These are phyloP conservation scores for Trichoderma sp. DNA, from an alignment of 2,329 filamentous ascomycete genomes.

Conservation along the genomic window DNA sequence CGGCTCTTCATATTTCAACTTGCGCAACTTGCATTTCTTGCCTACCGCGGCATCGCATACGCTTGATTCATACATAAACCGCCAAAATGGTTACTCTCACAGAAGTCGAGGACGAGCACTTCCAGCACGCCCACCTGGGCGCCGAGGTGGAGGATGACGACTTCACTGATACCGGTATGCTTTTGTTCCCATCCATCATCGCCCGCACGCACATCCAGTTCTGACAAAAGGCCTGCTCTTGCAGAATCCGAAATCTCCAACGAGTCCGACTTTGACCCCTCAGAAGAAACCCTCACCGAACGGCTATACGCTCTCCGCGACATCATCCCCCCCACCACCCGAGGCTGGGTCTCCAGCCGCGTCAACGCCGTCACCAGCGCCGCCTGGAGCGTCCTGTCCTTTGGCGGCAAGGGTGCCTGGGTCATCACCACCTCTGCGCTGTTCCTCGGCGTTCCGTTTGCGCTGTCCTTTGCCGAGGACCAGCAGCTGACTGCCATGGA, in stretches of 20 bases:
- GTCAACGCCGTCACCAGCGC: conserved; percentile 54
- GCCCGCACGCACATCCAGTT: not conserved
- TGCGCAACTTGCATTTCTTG: conserved; percentile 6
- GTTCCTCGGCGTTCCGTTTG: conserved; percentile 89
- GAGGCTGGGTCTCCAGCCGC: conserved; percentile 66
- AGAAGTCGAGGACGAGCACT: conserved; percentile 96
- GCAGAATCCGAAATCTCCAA: conserved; percentile 82
- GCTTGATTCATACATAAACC: conserved; percentile 25
- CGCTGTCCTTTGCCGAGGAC: conserved; percentile 90
- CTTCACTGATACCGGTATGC: conserved; percentile 87
- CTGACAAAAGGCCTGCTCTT: not conserved
- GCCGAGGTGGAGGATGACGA: conserved; percentile 85
- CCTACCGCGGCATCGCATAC: not conserved
- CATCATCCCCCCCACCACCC: conserved; percentile 72
- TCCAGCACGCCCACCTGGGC: conserved; percentile 68
- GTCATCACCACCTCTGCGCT: conserved; percentile 87
- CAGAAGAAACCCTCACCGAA: conserved; percentile 62
- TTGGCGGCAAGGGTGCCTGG: conserved; percentile 87
- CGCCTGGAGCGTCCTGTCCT: conserved; percentile 59
- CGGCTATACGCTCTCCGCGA: conserved; percentile 73
- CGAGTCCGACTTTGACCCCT: conserved; percentile 69
- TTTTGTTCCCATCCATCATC: not conserved
- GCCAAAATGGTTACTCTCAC: conserved; percentile 89
- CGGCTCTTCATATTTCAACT: not conserved
- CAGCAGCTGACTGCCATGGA: conserved; percentile 98